phyloP scores from a whole-genome alignment of 116 monocot species.

The Trichopus zeylanicus region DNA sequence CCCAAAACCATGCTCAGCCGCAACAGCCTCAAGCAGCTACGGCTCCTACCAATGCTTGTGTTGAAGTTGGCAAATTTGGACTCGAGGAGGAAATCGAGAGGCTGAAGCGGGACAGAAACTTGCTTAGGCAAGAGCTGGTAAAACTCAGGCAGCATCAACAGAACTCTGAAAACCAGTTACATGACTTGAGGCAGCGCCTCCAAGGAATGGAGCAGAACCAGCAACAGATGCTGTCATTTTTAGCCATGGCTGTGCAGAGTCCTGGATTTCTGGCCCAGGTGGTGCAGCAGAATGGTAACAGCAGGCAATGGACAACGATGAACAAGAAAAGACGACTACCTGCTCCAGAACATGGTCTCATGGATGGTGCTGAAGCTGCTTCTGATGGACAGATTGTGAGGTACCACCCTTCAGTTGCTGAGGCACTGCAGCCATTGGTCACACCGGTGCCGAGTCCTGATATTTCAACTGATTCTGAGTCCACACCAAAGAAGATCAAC shows the following conservation, averaged over 20 bases:
- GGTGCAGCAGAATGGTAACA: slow-evolving; percentile 34
- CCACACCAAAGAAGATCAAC: background rate
- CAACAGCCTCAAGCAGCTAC: slow-evolving; percentile 13
- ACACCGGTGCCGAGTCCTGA: background rate
- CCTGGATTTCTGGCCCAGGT: slow-evolving; percentile 52
- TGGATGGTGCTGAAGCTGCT: slow-evolving; percentile 8
- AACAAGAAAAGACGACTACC: slow-evolving; percentile 51
- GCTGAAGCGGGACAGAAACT: slow-evolving; percentile 38
- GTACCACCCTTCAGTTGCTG: slow-evolving; percentile 2
- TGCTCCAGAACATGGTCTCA: slow-evolving; percentile 17
- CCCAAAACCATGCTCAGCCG: slow-evolving; percentile 14
- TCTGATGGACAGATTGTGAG: slow-evolving; percentile 43
- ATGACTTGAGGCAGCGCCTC: slow-evolving; percentile 39
- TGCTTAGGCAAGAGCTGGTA: slow-evolving; percentile 46
- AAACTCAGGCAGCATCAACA: slow-evolving; percentile 39
- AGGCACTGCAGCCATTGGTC: background rate
- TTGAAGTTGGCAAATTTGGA: slow-evolving; percentile 43
- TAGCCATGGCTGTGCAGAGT: slow-evolving; percentile 61
- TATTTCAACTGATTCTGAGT: background rate
- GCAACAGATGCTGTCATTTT: slow-evolving; percentile 67
- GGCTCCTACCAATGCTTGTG: slow-evolving; percentile 15
- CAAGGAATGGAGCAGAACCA: slow-evolving; percentile 69
- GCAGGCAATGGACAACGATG: slow-evolving; percentile 16
- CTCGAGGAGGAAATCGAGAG: slow-evolving; percentile 37
- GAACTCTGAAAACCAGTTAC: slow-evolving; percentile 18